Percentiles rank a stretch among this genome's conserved stretches.
Conservation (phyloP, 495 filamentous ascomycete genomes). For the Annulohypoxylon bovei region DNA sequence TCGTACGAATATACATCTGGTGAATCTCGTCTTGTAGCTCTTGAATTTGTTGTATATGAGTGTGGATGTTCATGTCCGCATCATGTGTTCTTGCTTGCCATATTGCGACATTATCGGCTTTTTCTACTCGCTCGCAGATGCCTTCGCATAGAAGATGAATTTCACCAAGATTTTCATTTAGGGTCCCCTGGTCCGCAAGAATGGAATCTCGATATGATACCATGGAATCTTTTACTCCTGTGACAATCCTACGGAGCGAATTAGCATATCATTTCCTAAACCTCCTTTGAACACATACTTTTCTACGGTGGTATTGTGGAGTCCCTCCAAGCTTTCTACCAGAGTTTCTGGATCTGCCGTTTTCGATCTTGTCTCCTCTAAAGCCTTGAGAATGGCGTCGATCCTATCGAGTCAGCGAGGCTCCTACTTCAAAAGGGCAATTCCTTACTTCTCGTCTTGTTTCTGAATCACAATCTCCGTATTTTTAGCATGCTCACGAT, state of each 20-base stretch:
- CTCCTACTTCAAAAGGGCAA: background rate
- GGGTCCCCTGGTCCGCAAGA: background rate
- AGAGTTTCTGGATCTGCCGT: constrained; percentile 13
- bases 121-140: background rate
- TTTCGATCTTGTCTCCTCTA: constrained; percentile 24
- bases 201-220: background rate
- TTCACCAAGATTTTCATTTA: constrained; percentile 15
- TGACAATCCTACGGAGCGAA: constrained; percentile 3
- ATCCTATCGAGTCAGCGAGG: constrained; percentile 32
- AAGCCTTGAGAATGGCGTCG: constrained; percentile 15
- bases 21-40: constrained; percentile 39
- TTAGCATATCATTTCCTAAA: background rate
- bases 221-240: constrained; percentile 10
- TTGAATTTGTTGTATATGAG: constrained; percentile 29
- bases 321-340: constrained; percentile 20
- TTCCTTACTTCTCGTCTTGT: constrained; percentile 39
- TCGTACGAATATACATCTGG: constrained; percentile 22
- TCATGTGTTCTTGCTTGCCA: constrained; percentile 35
- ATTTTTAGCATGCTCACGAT: constrained; percentile 12
- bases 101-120: constrained; percentile 4
- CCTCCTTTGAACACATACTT: constrained; percentile 20
- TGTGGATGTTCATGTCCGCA: constrained; percentile 23
- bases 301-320: constrained; percentile 22
- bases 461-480: constrained; percentile 17
- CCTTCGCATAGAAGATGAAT: constrained; percentile 27